phyloP scores from a whole-genome alignment of 2,329 filamentous ascomycete genomes.

The Pseudocercospora vitis region DNA sequence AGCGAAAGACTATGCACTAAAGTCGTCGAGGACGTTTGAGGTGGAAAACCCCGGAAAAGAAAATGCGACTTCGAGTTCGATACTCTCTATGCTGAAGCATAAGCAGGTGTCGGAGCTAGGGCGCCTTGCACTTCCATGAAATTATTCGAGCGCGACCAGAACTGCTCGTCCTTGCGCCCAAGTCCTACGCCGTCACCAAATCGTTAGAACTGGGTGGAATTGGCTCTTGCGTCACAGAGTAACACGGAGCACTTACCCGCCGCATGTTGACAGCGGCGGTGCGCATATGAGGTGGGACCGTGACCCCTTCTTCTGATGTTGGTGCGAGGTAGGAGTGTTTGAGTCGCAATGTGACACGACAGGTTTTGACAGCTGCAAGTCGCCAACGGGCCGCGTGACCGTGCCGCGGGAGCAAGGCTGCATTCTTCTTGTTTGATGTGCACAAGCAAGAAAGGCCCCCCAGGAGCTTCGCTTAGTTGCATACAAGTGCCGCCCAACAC shows the following conservation, averaged over 20 bases:
- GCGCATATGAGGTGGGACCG: constrained; percentile 10
- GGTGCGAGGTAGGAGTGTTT: constrained; percentile 1
- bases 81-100: too few relatives aligned
- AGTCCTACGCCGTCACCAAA: too few relatives aligned
- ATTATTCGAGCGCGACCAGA: too few relatives aligned
- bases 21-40: too few relatives aligned
- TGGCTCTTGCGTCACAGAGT: constrained; percentile 3
- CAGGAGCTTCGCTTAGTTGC: constrained; percentile 12
- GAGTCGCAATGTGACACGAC: constrained; percentile 12
- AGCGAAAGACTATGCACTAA: too few relatives aligned
- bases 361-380: constrained; percentile 22
- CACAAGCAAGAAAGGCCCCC: constrained; percentile 11
- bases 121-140: too few relatives aligned
- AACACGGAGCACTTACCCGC: background rate
- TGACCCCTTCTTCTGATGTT: constrained; percentile 8
- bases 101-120: too few relatives aligned
- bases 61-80: too few relatives aligned
- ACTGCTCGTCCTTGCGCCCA: too few relatives aligned
- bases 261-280: constrained; percentile 3
- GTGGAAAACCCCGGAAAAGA: too few relatives aligned
- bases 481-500: constrained; percentile 9
- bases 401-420: constrained; percentile 16
- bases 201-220: background rate
- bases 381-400: constrained; percentile 15
- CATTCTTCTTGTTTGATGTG: constrained; percentile 9